These are phyloP conservation scores for Protomyces arabidopsidicola DNA, from an alignment of 1,139 yeast genomes.

Conservation along the genomic window DNA sequence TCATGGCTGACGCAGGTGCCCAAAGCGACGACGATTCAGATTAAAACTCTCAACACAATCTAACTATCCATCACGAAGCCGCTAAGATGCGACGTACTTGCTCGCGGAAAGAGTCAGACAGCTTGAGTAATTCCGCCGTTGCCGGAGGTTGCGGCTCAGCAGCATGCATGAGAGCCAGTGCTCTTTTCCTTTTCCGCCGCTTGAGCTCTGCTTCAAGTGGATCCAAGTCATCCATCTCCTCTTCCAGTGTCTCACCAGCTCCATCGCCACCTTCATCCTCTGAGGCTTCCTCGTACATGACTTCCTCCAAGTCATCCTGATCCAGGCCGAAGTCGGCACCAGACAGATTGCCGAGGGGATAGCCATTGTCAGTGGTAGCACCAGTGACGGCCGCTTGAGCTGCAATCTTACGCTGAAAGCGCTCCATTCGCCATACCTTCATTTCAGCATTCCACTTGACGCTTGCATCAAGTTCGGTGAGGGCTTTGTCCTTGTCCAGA, in stretches of 20 bases:
- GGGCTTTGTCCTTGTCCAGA: slow-evolving; percentile 45
- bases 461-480: slow-evolving; percentile 46
- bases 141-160: slow-evolving; percentile 34
- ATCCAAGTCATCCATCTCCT: slow-evolving; percentile 30
- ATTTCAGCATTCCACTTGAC: slow-evolving; percentile 47
- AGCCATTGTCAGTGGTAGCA: slow-evolving; percentile 44
- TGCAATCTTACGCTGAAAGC: slow-evolving; percentile 38
- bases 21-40: slow-evolving; percentile 4
- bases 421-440: slow-evolving; percentile 41
- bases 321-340: slow-evolving; percentile 57
- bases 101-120: slow-evolving; percentile 13
- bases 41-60: neutral
- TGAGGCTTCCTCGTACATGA: slow-evolving; percentile 38
- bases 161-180: slow-evolving; percentile 10
- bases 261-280: slow-evolving; percentile 32
- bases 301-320: slow-evolving; percentile 55
- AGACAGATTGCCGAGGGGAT: slow-evolving; percentile 45
- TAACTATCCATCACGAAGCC: neutral
- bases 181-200: slow-evolving; percentile 27
- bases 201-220: slow-evolving; percentile 34
- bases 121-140: slow-evolving; percentile 31
- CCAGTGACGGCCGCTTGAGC: slow-evolving; percentile 5
- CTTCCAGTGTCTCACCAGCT: slow-evolving; percentile 21
- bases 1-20: slow-evolving; percentile 1
- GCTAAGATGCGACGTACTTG: slow-evolving; percentile 14